These are phyloP conservation scores for Amylocarpus encephaloides DNA, from an alignment of 2,329 filamentous ascomycete genomes.

Conservation along the genomic window DNA sequence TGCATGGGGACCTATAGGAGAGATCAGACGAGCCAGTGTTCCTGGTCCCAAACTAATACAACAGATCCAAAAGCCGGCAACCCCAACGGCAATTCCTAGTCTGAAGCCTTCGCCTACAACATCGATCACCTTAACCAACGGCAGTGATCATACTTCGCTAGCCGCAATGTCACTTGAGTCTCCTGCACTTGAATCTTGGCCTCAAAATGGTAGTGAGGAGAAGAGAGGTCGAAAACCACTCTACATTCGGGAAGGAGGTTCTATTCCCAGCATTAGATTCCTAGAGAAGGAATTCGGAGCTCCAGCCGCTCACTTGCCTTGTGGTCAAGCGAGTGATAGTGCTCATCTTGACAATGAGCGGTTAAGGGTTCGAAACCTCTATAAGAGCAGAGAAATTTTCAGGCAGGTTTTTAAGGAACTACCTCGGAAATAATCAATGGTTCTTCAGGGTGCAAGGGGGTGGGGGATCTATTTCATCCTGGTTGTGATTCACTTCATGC, in stretches of 20 bases:
- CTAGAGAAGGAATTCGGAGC: slow-evolving; percentile 90
- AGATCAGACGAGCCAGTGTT: slow-evolving; percentile 34
- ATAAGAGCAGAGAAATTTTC: slow-evolving; percentile 90
- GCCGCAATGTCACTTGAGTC: slow-evolving; percentile 23
- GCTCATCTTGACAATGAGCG: slow-evolving; percentile 95
- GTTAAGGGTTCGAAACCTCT: slow-evolving; percentile 77
- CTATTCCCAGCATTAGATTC: slow-evolving; percentile 90
- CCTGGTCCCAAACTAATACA: slow-evolving; percentile 29
- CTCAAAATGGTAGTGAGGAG: background rate
- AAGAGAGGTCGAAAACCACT: slow-evolving; percentile 54
- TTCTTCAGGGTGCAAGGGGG: no score
- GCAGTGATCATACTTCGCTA: slow-evolving; percentile 33
- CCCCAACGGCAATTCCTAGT: slow-evolving; percentile 22
- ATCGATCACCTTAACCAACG: slow-evolving; percentile 44
- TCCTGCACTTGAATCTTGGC: slow-evolving; percentile 23
- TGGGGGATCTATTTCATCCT: no score
- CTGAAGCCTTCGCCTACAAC: slow-evolving; percentile 42
- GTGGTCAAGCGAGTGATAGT: slow-evolving; percentile 87
- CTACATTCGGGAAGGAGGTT: slow-evolving; percentile 93
- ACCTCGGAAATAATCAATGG: slow-evolving; percentile 26
- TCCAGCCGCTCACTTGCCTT: slow-evolving; percentile 86
- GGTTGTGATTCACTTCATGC: no score
- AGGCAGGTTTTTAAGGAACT: slow-evolving; percentile 63
- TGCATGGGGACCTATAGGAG: slow-evolving; percentile 64
- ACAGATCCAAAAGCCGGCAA: slow-evolving; percentile 15